A percentile compares a stretch with the other conserved stretches of the same genome.
These are phyloP conservation scores for Madurella fahalii DNA, from an alignment of 2,329 filamentous ascomycete species.

Conservation along the genomic window DNA sequence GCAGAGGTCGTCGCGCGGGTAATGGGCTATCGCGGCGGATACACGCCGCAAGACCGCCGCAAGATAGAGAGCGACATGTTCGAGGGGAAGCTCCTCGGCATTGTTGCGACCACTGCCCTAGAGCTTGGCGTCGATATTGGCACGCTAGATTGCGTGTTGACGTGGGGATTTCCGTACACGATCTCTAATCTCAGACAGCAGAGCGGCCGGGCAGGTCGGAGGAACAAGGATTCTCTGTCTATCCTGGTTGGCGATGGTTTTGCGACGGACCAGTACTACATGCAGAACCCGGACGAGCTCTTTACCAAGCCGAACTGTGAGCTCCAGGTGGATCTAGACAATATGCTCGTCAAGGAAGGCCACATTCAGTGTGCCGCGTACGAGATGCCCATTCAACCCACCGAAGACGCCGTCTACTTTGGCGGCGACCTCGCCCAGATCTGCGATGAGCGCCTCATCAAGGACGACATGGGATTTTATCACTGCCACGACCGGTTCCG, in stretches of 20 bases:
- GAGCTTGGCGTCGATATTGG: slow-evolving; percentile 96
- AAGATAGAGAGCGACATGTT: slow-evolving; percentile 96
- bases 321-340: slow-evolving; percentile 85
- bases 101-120: slow-evolving; percentile 88
- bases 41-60: slow-evolving; percentile 84
- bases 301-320: slow-evolving; percentile 88
- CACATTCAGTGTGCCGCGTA: slow-evolving; percentile 94
- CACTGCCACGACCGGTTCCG: slow-evolving; percentile 87
- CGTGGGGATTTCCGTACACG: slow-evolving; percentile 90
- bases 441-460: slow-evolving; percentile 67
- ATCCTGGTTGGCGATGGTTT: slow-evolving; percentile 86
- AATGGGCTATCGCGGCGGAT: slow-evolving; percentile 94
- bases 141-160: slow-evolving; percentile 86
- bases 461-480: slow-evolving; percentile 76
- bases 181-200: slow-evolving; percentile 94
- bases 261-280: slow-evolving; percentile 91
- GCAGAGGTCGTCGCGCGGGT: slow-evolving; percentile 73
- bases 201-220: slow-evolving; percentile 83
- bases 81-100: slow-evolving; percentile 85
- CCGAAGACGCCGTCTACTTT: slow-evolving; percentile 74
- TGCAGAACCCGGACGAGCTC: slow-evolving; percentile 92
- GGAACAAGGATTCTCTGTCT: slow-evolving; percentile 90
- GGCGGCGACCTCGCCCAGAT: slow-evolving; percentile 67
- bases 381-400: slow-evolving; percentile 85
- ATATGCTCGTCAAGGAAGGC: slow-evolving; percentile 85